phyloP scores from a whole-genome alignment of 208 protist genomes.

The Crithidia expoeki region DNA sequence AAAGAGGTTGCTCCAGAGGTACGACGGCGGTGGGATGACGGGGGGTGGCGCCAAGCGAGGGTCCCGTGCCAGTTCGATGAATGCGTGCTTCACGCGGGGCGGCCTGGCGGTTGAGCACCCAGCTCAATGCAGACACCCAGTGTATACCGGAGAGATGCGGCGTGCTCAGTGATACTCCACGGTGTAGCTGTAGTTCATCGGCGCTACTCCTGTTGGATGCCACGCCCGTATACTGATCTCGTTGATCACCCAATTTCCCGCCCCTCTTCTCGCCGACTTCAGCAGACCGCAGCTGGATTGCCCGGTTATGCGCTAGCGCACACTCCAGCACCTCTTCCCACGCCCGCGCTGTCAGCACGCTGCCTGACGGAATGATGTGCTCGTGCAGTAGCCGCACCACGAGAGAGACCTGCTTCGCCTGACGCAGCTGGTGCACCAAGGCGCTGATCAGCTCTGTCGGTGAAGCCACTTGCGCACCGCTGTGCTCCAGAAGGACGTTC shows the following conservation, averaged over 20 bases:
- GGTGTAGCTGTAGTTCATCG: neutral
- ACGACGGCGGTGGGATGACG: slow-evolving; percentile 30
- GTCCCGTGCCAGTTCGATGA: slow-evolving; percentile 58
- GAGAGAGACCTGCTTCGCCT: slow-evolving; percentile 47
- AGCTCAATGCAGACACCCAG: slow-evolving; percentile 83
- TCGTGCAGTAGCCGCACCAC: slow-evolving; percentile 70
- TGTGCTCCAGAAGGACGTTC: slow-evolving; percentile 46
- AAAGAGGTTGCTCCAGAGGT: slow-evolving; percentile 38
- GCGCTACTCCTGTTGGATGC: too few relatives aligned
- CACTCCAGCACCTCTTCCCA: slow-evolving; percentile 69
- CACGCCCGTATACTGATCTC: too few relatives aligned
- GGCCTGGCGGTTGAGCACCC: slow-evolving; percentile 62
- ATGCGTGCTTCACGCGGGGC: slow-evolving; percentile 53
- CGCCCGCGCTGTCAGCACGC: slow-evolving; percentile 41
- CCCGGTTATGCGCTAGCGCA: slow-evolving; percentile 72
- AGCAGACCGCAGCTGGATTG: slow-evolving; percentile 16
- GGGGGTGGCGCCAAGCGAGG: slow-evolving; percentile 42
- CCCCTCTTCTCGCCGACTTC: neutral
- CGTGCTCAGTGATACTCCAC: neutral
- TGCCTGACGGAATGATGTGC: slow-evolving; percentile 67
- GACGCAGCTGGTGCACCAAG: slow-evolving; percentile 65
- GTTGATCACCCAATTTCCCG: too few relatives aligned
- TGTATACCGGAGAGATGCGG: slow-evolving; percentile 40
- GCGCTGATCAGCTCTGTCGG: slow-evolving; percentile 64
- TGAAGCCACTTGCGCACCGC: slow-evolving; percentile 35